phyloP scores from a whole-genome alignment of 1,284 basidiomycete species.

The Fomitiporia mediterranea region DNA sequence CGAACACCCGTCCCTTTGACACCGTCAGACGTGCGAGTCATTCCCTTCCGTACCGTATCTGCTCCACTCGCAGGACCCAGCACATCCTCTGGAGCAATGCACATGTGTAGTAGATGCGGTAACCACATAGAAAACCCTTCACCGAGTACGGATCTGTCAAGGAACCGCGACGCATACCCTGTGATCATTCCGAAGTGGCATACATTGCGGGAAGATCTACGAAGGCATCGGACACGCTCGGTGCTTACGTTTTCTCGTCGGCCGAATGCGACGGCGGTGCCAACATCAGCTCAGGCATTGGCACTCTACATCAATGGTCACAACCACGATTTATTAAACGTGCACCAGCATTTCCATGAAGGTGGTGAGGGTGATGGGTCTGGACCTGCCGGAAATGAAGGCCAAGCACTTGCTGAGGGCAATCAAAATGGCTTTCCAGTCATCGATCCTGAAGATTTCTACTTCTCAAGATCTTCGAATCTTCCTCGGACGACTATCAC shows the following conservation, averaged over 20 bases:
- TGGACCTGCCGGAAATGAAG: too few relatives aligned
- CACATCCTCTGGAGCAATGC: neutral
- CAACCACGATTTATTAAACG: neutral
- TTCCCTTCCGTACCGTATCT: constrained; percentile 6
- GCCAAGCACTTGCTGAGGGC: too few relatives aligned
- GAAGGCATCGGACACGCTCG: constrained; percentile 11
- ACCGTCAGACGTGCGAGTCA: neutral
- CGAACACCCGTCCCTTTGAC: neutral
- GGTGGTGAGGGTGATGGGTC: neutral
- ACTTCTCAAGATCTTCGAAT: neutral
- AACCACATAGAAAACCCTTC: neutral
- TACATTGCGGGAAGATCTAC: constrained; percentile 12
- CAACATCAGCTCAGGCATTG: neutral
- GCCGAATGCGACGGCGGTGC: neutral
- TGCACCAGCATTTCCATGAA: neutral
- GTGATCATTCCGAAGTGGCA: constrained; percentile 18
- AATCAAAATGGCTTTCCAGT: neutral
- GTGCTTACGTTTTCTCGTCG: constrained; percentile 12
- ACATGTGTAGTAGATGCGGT: neutral
- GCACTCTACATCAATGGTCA: neutral
- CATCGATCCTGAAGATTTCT: neutral
- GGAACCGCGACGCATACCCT: constrained; percentile 14
- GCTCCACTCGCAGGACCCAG: neutral
- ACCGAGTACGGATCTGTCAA: constrained; percentile 8
- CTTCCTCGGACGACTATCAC: constrained; percentile 12